These are phyloP conservation scores for Neurospora sp. DNA, from an alignment of 495 filamentous ascomycete species.

Conservation along the genomic window DNA sequence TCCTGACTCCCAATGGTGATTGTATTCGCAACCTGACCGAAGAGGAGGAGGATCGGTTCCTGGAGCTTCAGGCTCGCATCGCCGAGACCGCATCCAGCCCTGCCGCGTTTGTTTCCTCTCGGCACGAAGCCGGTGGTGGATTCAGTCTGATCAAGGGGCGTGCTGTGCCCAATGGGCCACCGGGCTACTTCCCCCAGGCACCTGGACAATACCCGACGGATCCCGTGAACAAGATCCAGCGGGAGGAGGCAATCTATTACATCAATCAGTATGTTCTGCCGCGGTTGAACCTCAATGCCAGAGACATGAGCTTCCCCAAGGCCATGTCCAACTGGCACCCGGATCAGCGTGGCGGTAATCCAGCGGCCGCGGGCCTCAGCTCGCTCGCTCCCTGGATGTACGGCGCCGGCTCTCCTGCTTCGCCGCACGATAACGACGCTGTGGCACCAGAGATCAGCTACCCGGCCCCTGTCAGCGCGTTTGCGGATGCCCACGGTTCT, in stretches of 20 bases:
- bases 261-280: slow-evolving; percentile 59
- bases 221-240: slow-evolving; percentile 45
- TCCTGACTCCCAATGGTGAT: slow-evolving; percentile 72
- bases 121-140: slow-evolving; percentile 33
- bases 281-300: slow-evolving; percentile 32
- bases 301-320: slow-evolving; percentile 26
- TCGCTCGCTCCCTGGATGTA: slow-evolving; percentile 37
- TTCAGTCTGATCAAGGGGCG: slow-evolving; percentile 46
- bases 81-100: slow-evolving; percentile 31
- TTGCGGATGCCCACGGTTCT: neutral
- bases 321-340: slow-evolving; percentile 15
- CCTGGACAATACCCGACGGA: slow-evolving; percentile 34
- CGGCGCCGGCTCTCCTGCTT: slow-evolving; percentile 14
- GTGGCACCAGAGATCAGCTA: slow-evolving; percentile 24
- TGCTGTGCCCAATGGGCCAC: slow-evolving; percentile 45
- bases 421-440: slow-evolving; percentile 8
- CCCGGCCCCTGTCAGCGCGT: slow-evolving; percentile 17
- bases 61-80: slow-evolving; percentile 59
- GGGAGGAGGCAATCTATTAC: slow-evolving; percentile 52
- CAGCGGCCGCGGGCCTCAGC: slow-evolving; percentile 19
- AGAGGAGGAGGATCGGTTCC: slow-evolving; percentile 67
- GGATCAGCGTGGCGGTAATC: slow-evolving; percentile 3
- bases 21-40: slow-evolving; percentile 64
- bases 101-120: slow-evolving; percentile 37
- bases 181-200: slow-evolving; percentile 39